Conservation (phyloP, 2,329 filamentous ascomycete genomes). For the Daldinia sp. region DNA sequence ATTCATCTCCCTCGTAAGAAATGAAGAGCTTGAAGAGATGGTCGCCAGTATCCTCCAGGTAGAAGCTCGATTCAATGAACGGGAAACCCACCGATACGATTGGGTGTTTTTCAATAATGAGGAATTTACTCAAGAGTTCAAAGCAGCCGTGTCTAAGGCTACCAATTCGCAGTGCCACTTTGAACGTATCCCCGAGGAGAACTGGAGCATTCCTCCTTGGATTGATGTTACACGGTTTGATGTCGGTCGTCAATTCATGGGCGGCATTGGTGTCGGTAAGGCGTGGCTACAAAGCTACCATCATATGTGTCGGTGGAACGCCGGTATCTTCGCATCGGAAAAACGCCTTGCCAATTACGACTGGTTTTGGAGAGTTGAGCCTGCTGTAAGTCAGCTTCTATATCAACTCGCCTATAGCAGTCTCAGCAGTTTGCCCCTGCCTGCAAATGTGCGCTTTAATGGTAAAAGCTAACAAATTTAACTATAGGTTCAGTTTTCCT, state of each 20-base stretch:
- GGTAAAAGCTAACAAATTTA: constrained; percentile 26
- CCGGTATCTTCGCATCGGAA: constrained; percentile 82
- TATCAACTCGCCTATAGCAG: background rate
- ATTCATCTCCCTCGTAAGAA: constrained; percentile 74
- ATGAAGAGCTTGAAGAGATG: constrained; percentile 73
- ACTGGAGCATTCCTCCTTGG: constrained; percentile 79
- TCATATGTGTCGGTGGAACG: constrained; percentile 85
- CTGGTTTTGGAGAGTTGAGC: constrained; percentile 69
- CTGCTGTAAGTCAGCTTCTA: constrained; percentile 58
- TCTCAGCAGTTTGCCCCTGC: background rate
- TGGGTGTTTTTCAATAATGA: constrained; percentile 90
- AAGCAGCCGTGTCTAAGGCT: constrained; percentile 68
- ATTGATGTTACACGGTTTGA: constrained; percentile 72
- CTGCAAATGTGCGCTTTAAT: background rate
- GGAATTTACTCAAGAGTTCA: constrained; percentile 81
- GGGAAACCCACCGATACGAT: constrained; percentile 76
- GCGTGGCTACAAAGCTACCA: constrained; percentile 72
- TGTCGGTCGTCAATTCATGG: constrained; percentile 69
- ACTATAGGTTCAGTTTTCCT: constrained; percentile 63
- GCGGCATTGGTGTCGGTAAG: constrained; percentile 72
- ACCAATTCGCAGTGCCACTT: constrained; percentile 77
- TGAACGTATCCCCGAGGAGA: constrained; percentile 75
- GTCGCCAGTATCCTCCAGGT: constrained; percentile 76
- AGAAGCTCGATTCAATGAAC: constrained; percentile 80
- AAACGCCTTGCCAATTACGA: constrained; percentile 69